Evolutionary conservation across 352 stramenopile species (phyloP), one percentile per base, ranked within the genome.

Genomic region (Globisporangium nodosum): DNA sequence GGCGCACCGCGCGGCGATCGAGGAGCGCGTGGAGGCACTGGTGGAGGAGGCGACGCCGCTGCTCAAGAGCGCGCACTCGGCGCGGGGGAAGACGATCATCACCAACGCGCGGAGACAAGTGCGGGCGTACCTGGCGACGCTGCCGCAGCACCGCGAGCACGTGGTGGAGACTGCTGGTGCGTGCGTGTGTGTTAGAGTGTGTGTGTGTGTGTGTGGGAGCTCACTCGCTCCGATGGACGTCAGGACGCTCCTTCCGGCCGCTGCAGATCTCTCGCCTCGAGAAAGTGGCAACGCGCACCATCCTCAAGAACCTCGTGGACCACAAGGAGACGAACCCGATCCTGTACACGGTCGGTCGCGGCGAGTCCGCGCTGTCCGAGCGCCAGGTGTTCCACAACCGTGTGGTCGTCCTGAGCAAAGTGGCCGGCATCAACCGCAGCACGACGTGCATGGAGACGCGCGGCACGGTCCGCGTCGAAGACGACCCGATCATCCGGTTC

Each of bases 401-500:
- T n/a, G 65, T 81, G 30, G 73, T 71, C 11, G 67, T 70, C 24
- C 58, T 92, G 18, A 75, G 69, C 45, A 64, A 60, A 31, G 71
- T 92, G 27, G 53, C 72, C 1, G 40, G 57, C 3, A 60, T 85
- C 7, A 85, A 73, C 49, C 78, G 80, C 48, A 87, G 77, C 12
- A 92, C 82, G 15, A 87, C 83, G 18, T 92, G 74, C 43, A 77
- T 90, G 33, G 64, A 80, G 18, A 70, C 73, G 8, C 50, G 66
- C 27, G 73, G 67, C 35, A 73, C 74, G n/a, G 65, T 86, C 37
- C 73, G 70, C 16, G 73, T 90, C 16, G 73, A 89, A 30, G 83
- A 92, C 58, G 83, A 92, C 52, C 83, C 83, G 42, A 90, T 92
- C 69, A 87, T 92, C 61, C 83, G 83, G 24, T 88, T 86, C 55